Evolutionary conservation across 2,329 filamentous ascomycete genomes (phyloP), one percentile per base, ranked within the genome.

Genomic region (Pseudopyrenochaeta lycopersici): DNA sequence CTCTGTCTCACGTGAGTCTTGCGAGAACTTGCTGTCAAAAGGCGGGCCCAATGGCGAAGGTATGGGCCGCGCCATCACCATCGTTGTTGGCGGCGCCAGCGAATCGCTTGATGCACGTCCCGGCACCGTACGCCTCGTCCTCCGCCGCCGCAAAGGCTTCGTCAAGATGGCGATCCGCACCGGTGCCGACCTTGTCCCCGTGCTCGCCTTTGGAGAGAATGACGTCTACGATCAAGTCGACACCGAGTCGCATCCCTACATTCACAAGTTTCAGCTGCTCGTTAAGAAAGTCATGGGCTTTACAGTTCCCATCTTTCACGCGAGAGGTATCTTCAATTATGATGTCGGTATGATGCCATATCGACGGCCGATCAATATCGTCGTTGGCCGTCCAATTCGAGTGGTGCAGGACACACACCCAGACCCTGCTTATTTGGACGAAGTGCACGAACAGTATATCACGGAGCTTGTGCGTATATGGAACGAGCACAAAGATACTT

Each of bases 331-430:
- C 35, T 97, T 98, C 79, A 99, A 99, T 76, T 98, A 99, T 72
- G 95, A 99, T 74, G 91, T 97, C 12, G 95, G 95, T 3, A 80
- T 98, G 67, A 92, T 98, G 91, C 95, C 95, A 0, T 98, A 97
- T 75, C 87, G 95, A 11, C 83, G 88, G 45, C 89, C 92, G 10
- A 81, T 99, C 54, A 95, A 98, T 71, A 86, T 97, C 42, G 93
- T 99, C 11, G 90, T 97, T 12, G 94, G 94, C 3, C 83, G 85
- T 46, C 92, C 94, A 0, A 92, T 97, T 56, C 81, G 82, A 58
- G 89, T 97, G 5, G 78, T 84, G 45, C 82, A 84, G 67, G 76
- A 83, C 44, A 79, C 84, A 30, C 85, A 87, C 56, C 90, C 94
- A 1, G 84, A 88, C 20, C 85, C 89, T 55, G 83, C 82, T 7